These are phyloP conservation scores for Diplotaxis tenuifolia DNA, from an alignment of 345 rosid species.

Conservation along the genomic window DNA sequence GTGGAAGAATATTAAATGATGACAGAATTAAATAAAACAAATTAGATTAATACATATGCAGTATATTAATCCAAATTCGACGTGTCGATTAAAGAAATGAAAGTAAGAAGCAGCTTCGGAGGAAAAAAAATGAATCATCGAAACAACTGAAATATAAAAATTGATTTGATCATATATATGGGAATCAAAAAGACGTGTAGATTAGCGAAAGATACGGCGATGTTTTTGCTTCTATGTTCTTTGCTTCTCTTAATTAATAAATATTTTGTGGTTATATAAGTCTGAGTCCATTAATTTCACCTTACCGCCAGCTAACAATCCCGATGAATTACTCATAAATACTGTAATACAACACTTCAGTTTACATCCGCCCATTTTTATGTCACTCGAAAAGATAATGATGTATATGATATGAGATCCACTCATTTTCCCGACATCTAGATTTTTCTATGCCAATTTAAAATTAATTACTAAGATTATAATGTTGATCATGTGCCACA, in stretches of 20 bases:
- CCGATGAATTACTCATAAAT: constrained; percentile 37
- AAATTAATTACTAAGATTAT: not conserved
- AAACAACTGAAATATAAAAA: constrained; percentile 22
- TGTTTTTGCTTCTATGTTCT: constrained; percentile 37
- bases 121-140: constrained; percentile 14
- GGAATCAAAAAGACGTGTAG: constrained; percentile 42
- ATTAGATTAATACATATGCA: constrained; percentile 10
- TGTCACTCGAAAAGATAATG: constrained; percentile 19
- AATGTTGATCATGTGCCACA: not conserved
- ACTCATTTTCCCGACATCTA: constrained; percentile 11
- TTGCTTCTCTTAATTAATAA: constrained; percentile 23
- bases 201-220: constrained; percentile 44
- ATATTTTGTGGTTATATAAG: constrained; percentile 23
- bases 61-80: constrained; percentile 22
- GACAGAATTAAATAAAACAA: not conserved
- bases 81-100: constrained; percentile 31
- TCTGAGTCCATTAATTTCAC: constrained; percentile 40
- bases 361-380: constrained; percentile 21
- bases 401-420: constrained; percentile 28
- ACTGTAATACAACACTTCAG: constrained; percentile 14
- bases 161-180: constrained; percentile 22
- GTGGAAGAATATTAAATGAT: not conserved
- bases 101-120: constrained; percentile 32
- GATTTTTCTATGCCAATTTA: not conserved
- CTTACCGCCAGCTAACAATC: constrained; percentile 44